Conservation (phyloP, 2,329 filamentous ascomycete species). For the Diaporthe sp. region DNA sequence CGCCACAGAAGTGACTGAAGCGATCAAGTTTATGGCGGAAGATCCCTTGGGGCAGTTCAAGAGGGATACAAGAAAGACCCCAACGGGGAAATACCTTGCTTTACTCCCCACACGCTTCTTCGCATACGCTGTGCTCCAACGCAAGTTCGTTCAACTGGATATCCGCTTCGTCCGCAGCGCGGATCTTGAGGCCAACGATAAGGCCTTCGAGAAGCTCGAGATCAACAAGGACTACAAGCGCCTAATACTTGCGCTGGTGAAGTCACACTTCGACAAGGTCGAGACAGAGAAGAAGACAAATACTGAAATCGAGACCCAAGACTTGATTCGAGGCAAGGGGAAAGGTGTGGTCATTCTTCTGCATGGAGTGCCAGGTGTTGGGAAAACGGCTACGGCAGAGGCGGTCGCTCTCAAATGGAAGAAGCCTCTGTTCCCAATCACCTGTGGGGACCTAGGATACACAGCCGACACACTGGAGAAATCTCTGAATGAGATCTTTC, state of each 20-base stretch:
- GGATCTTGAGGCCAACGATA: neutral
- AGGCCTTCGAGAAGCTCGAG: conserved; percentile 10
- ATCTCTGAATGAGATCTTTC: conserved; percentile 48
- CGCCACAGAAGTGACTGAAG: accelerated
- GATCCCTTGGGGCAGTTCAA: neutral
- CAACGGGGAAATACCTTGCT: neutral
- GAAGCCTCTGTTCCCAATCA: conserved; percentile 51
- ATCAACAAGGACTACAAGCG: neutral
- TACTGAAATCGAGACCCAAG: neutral
- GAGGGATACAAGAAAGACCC: accelerated
- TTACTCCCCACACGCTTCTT: conserved; percentile 1
- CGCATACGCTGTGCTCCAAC: neutral
- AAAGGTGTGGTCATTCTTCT: conserved; percentile 54
- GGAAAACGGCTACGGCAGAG: conserved; percentile 58
- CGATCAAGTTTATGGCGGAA: neutral
- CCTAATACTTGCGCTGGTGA: conserved; percentile 8
- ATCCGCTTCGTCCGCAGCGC: neutral
- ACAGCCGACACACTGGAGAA: conserved; percentile 47
- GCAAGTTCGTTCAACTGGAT: neutral
- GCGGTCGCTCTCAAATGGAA: conserved; percentile 49
- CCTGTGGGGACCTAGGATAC: conserved; percentile 49
- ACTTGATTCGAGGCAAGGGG: conserved; percentile 48
- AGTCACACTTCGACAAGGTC: conserved; percentile 21
- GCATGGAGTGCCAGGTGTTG: conserved; percentile 53
- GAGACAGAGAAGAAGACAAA: neutral